These are phyloP conservation scores for Pyrenula aspistea DNA, from an alignment of 495 filamentous ascomycete genomes.

Conservation along the genomic window DNA sequence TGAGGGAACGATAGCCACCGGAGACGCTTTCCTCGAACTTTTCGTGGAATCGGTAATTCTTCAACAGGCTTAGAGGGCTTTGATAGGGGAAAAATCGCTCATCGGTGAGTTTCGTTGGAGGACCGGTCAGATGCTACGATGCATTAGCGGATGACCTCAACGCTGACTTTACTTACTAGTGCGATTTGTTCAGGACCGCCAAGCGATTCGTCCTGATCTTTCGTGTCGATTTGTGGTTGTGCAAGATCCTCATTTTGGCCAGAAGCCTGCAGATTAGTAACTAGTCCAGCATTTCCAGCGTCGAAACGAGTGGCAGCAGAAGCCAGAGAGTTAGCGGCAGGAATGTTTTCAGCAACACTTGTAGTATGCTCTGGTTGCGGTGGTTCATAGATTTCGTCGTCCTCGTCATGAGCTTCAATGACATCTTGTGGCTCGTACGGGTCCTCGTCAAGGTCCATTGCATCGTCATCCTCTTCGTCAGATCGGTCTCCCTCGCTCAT, in stretches of 20 bases:
- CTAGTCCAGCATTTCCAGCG: background rate
- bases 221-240: too few species aligned
- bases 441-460: constrained; percentile 10
- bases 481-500: background rate
- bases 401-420: constrained; percentile 3
- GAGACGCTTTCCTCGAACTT: constrained; percentile 54
- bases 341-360: background rate
- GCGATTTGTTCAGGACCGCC: too few species aligned
- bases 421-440: constrained; percentile 4
- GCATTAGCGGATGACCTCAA: background rate
- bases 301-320: background rate
- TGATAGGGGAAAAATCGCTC: constrained; percentile 58
- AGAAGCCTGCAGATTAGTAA: background rate
- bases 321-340: background rate
- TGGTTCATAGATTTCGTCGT: background rate
- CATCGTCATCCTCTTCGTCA: constrained; percentile 1
- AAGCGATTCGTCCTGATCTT: too few species aligned
- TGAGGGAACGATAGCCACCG: constrained; percentile 76
- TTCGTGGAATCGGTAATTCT: constrained; percentile 80
- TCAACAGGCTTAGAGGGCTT: constrained; percentile 73
- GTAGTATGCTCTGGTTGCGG: background rate
- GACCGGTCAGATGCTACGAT: background rate
- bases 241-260: background rate
- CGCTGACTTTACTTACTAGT: too few species aligned
- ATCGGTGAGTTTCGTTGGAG: constrained; percentile 6